Evolutionary conservation across 1,284 basidiomycete species (phyloP).

Genomic region (Neotropicomus parvogracilis): DNA sequence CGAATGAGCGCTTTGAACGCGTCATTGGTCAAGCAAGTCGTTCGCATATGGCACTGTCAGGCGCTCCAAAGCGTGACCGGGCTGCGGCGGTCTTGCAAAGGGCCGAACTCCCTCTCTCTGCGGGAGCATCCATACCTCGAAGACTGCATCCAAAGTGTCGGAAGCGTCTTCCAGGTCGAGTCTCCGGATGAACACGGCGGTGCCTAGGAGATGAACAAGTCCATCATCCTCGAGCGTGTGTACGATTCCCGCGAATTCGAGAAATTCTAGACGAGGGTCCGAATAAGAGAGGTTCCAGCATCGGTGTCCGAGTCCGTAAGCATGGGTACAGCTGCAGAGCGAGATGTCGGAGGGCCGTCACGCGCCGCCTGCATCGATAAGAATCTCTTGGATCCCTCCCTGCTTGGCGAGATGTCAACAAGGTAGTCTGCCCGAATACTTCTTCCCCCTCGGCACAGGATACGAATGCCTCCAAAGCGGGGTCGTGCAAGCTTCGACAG

Average conservation of each 20-base stretch:
- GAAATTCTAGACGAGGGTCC: slow-evolving; percentile 71
- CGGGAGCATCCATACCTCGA: slow-evolving; percentile 42
- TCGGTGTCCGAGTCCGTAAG: slow-evolving; percentile 72
- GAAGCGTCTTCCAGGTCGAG: slow-evolving; percentile 84
- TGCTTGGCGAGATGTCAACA: slow-evolving; percentile 59
- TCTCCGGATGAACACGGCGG: slow-evolving; percentile 66
- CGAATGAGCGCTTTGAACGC: slow-evolving; percentile 64
- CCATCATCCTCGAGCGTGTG: slow-evolving; percentile 64
- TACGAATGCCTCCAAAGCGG: slow-evolving; percentile 70
- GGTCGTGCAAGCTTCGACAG: slow-evolving; percentile 67
- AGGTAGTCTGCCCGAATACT: slow-evolving; percentile 38
- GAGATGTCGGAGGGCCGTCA: slow-evolving; percentile 78
- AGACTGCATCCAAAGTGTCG: slow-evolving; percentile 70
- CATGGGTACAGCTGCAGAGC: slow-evolving; percentile 69
- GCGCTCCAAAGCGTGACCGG: slow-evolving; percentile 70
- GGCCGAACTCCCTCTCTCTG: neutral
- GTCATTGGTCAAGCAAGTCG: slow-evolving; percentile 59
- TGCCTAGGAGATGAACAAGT: slow-evolving; percentile 64
- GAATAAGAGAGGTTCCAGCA: slow-evolving; percentile 69
- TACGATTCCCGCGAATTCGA: slow-evolving; percentile 81
- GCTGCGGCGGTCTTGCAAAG: slow-evolving; percentile 23
- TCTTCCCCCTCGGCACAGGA: slow-evolving; percentile 44
- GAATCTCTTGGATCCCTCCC: slow-evolving; percentile 56
- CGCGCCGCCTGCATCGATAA: slow-evolving; percentile 53
- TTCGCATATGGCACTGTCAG: slow-evolving; percentile 69